Evolutionary conservation across 2,329 filamentous ascomycete genomes (phyloP), one percentile per base, ranked within the genome.

Genomic region (Claviceps africana): DNA sequence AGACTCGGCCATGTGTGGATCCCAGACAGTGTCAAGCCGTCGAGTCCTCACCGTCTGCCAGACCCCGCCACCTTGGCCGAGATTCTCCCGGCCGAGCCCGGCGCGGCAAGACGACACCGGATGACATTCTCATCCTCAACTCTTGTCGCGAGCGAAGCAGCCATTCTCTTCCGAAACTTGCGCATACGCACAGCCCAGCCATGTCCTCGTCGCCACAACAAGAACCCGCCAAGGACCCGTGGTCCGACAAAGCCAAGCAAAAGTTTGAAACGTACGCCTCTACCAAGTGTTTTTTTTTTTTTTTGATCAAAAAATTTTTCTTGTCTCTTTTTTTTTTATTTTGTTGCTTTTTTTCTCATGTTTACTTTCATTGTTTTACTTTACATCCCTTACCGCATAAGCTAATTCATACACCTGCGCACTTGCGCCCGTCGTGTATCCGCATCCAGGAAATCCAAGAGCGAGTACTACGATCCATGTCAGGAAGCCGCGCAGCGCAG

Each of bases 391-490:
- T 4, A 11, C 33, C 33, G 15, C 33, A n/a, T 3, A 15, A 37
- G 35, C 50, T 47, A 44, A 47, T 22, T 19, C 17, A 17, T 22
- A 5, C 19, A 39, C 35, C 3, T 39, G 35, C 9, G 11, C 6
- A 37, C 13, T 37, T n/a, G n/a, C n/a, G 33, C 17, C 3, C 31
- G 19, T 2, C 39, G 4, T 21, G n/a, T 21, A 9, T 43, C 1
- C 19, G 17, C 13, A 6, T 40, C 25, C 7, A 95, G 91, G 59
- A 97, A 97, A 75, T 78, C 76, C 52, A 81, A 84, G 63, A 95
- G 89, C 74, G 83, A 96, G 66, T 97, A 85, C 71, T 88, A 87
- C 66, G 93, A 98, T 62, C 93, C 93, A 2, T 98, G 93, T 68
- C 91, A 97, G 67, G 91, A 95, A 62, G 88, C 88, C 5, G 91